A percentile compares a stretch with the other conserved stretches of the same genome.
Evolutionary conservation across 192 early-diverging fungal genomes (phyloP).

Genomic region (Coemansia asiatica): DNA sequence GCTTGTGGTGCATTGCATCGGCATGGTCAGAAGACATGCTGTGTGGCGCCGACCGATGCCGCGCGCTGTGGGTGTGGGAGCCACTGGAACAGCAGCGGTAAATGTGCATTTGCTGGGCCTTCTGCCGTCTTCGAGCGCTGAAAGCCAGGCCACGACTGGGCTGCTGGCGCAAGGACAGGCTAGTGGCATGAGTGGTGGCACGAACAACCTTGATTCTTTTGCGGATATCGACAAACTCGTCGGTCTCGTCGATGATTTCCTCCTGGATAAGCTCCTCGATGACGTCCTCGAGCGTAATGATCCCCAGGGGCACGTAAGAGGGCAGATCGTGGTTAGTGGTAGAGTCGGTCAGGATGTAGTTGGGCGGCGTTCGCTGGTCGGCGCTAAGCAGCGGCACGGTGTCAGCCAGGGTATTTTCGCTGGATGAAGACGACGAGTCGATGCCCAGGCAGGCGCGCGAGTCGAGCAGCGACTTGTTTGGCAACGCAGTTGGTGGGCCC

Average conservation of each 20-base stretch:
- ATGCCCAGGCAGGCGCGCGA: slow-evolving; percentile 4
- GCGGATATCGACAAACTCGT: slow-evolving; percentile 61
- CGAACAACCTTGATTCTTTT: slow-evolving; percentile 48
- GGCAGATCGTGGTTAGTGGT: slow-evolving; percentile 29
- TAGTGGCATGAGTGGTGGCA: background rate
- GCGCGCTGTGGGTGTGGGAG: background rate
- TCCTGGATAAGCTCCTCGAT: slow-evolving; percentile 84
- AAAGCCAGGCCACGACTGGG: slow-evolving; percentile 11
- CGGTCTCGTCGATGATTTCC: slow-evolving; percentile 81
- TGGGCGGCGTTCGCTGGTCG: background rate
- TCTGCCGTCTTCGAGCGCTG: slow-evolving; percentile 11
- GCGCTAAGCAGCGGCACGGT: slow-evolving; percentile 1
- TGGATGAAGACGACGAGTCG: background rate
- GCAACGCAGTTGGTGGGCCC: slow-evolving; percentile 16
- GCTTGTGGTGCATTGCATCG: too few relatives aligned
- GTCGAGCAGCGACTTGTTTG: slow-evolving; percentile 3
- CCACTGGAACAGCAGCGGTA: background rate
- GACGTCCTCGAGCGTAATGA: slow-evolving; percentile 79
- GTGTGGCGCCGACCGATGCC: slow-evolving; percentile 5
- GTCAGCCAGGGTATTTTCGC: slow-evolving; percentile 6
- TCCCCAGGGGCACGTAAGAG: slow-evolving; percentile 61
- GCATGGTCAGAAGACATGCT: slow-evolving; percentile 1
- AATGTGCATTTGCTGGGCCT: background rate
- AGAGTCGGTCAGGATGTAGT: slow-evolving; percentile 12
- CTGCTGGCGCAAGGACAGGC: background rate